phyloP scores from a whole-genome alignment of 306 rosid species.

The Castanea sativa region DNA sequence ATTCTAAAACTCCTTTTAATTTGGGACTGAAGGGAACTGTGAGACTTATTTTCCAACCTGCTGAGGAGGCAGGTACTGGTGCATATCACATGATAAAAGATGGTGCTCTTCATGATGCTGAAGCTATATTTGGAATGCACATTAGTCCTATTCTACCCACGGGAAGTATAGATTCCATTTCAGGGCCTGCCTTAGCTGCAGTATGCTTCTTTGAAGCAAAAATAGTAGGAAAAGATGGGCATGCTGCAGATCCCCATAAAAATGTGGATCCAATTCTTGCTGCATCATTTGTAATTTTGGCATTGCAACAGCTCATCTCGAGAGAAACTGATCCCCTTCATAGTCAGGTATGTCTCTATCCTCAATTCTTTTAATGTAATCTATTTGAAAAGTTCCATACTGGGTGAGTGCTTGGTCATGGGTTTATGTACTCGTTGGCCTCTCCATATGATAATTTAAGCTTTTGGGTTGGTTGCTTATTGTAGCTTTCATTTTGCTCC shows the following conservation, averaged over 20 bases:
- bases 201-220: conserved; percentile 52
- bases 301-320: conserved; percentile 71
- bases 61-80: conserved; percentile 69
- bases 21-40: conserved; percentile 65
- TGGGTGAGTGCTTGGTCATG: not conserved
- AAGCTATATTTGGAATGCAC: conserved; percentile 68
- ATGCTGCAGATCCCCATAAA: conserved; percentile 56
- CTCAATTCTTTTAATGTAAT: conserved; percentile 17
- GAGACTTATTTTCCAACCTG: conserved; percentile 79
- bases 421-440: too few relatives aligned
- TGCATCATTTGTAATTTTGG: conserved; percentile 60
- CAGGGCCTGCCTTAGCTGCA: conserved; percentile 62
- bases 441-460: too few relatives aligned
- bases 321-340: conserved; percentile 68
- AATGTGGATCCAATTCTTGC: conserved; percentile 62
- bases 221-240: conserved; percentile 60
- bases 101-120: conserved; percentile 55
- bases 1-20: not conserved
- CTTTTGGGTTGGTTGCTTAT: not conserved
- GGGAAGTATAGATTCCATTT: conserved; percentile 49
- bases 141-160: conserved; percentile 32
- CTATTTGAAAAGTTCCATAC: not conserved
- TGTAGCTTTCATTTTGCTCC: not conserved
- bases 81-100: conserved; percentile 57
- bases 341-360: conserved; percentile 42